Percentiles rank a stretch among this genome's conserved stretches.
Conservation (phyloP, 306 rosid genomes). For the Prunus mume region DNA sequence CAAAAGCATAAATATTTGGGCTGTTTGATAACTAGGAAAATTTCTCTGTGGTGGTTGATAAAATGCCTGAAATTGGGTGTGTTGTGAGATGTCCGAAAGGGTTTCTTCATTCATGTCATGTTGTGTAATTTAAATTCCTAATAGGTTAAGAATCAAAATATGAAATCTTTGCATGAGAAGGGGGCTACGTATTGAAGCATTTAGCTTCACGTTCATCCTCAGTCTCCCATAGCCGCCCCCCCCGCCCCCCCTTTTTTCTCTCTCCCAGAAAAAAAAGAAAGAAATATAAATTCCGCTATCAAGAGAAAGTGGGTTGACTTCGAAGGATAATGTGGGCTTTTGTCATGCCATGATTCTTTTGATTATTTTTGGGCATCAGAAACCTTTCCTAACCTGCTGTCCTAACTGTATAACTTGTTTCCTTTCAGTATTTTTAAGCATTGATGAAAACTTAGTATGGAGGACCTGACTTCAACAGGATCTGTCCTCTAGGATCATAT, state of each 20-base stretch:
- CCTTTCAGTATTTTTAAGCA: background rate
- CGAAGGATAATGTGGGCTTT: background rate
- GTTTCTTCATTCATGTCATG: background rate
- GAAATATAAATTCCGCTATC: background rate
- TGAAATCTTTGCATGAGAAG: conserved; percentile 1
- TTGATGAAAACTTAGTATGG: background rate
- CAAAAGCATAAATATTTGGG: background rate
- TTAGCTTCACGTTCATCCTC: background rate
- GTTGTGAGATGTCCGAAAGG: background rate
- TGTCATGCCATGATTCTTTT: background rate
- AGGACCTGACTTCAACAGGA: background rate
- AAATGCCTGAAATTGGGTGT: background rate
- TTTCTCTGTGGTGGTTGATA: background rate
- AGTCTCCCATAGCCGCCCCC: background rate
- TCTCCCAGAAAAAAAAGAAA: background rate
- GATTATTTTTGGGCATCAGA: background rate
- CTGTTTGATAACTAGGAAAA: background rate
- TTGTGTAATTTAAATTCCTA: background rate
- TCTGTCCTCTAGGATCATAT: background rate
- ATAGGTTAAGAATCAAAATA: background rate
- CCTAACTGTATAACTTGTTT: background rate
- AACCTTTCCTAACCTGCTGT: background rate
- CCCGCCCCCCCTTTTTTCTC: background rate
- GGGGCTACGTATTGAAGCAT: background rate
- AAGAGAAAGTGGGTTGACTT: background rate